These are phyloP conservation scores for Cardamine chenopodiifolia DNA, from an alignment of 345 rosid genomes.

Conservation along the genomic window DNA sequence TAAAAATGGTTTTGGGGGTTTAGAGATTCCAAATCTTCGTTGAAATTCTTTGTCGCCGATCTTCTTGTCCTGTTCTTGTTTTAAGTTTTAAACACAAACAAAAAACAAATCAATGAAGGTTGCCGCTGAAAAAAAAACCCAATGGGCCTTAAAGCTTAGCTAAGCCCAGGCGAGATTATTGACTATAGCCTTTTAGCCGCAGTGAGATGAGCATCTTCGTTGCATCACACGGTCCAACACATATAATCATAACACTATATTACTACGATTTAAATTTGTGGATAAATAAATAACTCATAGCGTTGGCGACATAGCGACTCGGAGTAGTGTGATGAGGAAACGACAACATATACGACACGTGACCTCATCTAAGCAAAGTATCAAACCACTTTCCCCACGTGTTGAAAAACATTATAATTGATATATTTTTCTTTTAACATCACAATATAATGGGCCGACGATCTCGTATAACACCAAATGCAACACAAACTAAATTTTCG, in stretches of 20 bases:
- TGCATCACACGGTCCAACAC: slow-evolving; percentile 30
- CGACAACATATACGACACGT: slow-evolving; percentile 38
- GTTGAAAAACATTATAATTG: neutral
- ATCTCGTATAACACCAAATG: no score
- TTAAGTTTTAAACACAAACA: neutral
- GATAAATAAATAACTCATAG: slow-evolving; percentile 1
- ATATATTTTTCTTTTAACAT: neutral
- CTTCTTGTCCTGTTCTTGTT: neutral
- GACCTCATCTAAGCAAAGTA: slow-evolving; percentile 23
- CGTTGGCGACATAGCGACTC: slow-evolving; percentile 30
- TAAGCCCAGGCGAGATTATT: slow-evolving; percentile 18
- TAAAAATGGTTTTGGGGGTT: neutral
- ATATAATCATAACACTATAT: slow-evolving; percentile 14
- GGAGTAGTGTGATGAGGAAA: slow-evolving; percentile 27
- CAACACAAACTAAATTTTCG: no score
- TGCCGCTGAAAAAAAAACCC: neutral
- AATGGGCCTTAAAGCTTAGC: slow-evolving; percentile 19
- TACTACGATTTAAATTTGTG: neutral
- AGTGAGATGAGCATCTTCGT: slow-evolving; percentile 5
- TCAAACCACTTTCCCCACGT: slow-evolving; percentile 25
- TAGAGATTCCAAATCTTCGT: neutral
- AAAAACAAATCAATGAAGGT: neutral
- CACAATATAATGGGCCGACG: neutral
- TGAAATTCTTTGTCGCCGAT: neutral
- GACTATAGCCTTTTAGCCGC: neutral